Evolutionary conservation across 352 stramenopile species (phyloP), one percentile per base, ranked within the genome.

Genomic region (Pythium aphanidermatum): DNA sequence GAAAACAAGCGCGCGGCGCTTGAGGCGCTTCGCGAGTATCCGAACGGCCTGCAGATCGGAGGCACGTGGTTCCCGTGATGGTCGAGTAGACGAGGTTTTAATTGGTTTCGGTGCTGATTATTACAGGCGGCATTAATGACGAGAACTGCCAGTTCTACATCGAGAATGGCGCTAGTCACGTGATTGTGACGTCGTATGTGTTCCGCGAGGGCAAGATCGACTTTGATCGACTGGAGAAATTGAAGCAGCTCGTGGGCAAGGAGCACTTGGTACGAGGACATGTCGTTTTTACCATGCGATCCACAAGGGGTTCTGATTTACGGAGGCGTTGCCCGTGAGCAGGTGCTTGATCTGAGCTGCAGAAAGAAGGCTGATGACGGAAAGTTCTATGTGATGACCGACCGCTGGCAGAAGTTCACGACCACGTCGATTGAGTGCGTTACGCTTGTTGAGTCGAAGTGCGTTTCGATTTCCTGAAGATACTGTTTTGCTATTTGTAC

Each of bases 121-220:
- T 44, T 27, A 16, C 35, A 87, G 82, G 79, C 11, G 79, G 79
- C 2, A 95, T 99, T 39, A 98, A 86, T 24, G 64, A 85, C n/a
- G 71, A 92, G 8, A 98, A 98, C 56, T 96, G 92, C 27, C 48
- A 69, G 21, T 82, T 95, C 58, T 99, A 96, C 69, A 68, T 99
- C 26, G 83, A 97, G 27, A 78, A 86, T 20, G 95, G 95, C 13
- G 96, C 96, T n/a, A 98, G 85, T 30, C 95, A 99, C 63, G 90
- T 99, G 17, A 99, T 99, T 60, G 92, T 99, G 38, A 99, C 96
- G 26, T 98, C 89, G 30, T 98, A 95, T 59, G 91, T 98, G 11
- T 99, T 99, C 64, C 74, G 86, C 16, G 77, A 96, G 36, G 93
- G 95, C 5, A 49, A 89, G 55, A 96, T 98, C 42, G 83, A 96